phyloP scores from a whole-genome alignment of 2,329 filamentous ascomycete species.

The Hortaea werneckii region DNA sequence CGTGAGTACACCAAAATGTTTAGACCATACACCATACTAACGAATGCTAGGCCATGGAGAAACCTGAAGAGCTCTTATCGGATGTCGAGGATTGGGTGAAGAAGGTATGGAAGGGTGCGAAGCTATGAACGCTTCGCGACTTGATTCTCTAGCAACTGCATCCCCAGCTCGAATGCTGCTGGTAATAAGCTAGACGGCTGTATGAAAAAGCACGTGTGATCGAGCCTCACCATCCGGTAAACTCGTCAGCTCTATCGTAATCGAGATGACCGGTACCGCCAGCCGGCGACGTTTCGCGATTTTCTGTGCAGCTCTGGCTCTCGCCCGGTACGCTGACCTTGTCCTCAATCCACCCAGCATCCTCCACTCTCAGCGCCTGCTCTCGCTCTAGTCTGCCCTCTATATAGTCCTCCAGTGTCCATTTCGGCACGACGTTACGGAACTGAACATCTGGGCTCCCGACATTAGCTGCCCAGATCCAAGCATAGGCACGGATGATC shows the following conservation, averaged over 20 bases:
- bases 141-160: background rate
- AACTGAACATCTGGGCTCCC: conserved; percentile 2
- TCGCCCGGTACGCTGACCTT: conserved; percentile 9
- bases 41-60: conserved; percentile 24
- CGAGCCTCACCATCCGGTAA: conserved; percentile 11
- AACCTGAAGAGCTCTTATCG: conserved; percentile 21
- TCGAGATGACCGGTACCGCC: conserved; percentile 6
- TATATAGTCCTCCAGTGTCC: conserved; percentile 17
- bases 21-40: background rate
- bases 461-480: conserved; percentile 6
- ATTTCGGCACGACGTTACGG: conserved; percentile 4
- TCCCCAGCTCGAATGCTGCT: background rate
- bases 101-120: conserved; percentile 19
- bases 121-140: conserved; percentile 3
- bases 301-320: conserved; percentile 8
- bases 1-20: conserved; percentile 10
- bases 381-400: conserved; percentile 8
- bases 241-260: conserved; percentile 7
- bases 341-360: conserved; percentile 2
- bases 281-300: conserved; percentile 6
- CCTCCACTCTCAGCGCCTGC: conserved; percentile 1
- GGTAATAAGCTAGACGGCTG: background rate
- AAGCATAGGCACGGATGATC: conserved; percentile 12
- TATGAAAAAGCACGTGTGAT: too few species aligned
- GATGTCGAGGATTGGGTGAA: conserved; percentile 26